These are phyloP conservation scores for Colletotrichum nymphaeae DNA, from an alignment of 2,329 filamentous ascomycete genomes.

Conservation along the genomic window DNA sequence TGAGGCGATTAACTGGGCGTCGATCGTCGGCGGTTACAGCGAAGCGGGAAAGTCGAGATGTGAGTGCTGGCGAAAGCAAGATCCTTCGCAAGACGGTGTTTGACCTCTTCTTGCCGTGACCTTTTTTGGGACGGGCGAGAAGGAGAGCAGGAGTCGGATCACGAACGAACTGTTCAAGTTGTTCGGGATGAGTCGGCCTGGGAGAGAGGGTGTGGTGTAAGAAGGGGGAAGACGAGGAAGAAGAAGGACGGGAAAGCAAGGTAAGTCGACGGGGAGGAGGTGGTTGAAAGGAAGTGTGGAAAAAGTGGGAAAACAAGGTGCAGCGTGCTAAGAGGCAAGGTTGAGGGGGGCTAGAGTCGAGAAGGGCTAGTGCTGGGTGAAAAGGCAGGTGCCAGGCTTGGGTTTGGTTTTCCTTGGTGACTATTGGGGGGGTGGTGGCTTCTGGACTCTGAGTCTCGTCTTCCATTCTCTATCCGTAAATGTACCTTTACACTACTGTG, in stretches of 20 bases:
- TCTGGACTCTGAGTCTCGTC: neutral
- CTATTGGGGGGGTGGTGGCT: neutral
- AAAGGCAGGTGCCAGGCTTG: slow-evolving; percentile 12
- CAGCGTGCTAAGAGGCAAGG: slow-evolving; percentile 7
- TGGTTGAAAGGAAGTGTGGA: slow-evolving; percentile 31
- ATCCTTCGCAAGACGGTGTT: slow-evolving; percentile 5
- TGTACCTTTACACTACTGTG: too few species aligned
- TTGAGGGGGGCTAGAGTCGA: slow-evolving; percentile 3
- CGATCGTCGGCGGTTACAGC: slow-evolving; percentile 21
- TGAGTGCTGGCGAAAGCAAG: neutral
- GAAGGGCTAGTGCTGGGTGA: slow-evolving; percentile 14
- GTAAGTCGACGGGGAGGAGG: slow-evolving; percentile 21
- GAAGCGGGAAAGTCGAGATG: neutral
- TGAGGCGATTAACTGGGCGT: slow-evolving; percentile 17
- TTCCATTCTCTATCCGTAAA: neutral
- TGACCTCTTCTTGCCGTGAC: slow-evolving; percentile 15
- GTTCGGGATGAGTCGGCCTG: slow-evolving; percentile 27
- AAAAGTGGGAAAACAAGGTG: slow-evolving; percentile 30
- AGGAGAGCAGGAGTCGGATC: neutral
- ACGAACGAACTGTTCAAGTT: neutral
- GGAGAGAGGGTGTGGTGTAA: slow-evolving; percentile 20
- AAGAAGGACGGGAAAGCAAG: slow-evolving; percentile 18
- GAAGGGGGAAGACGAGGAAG: slow-evolving; percentile 32
- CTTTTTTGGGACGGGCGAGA: neutral
- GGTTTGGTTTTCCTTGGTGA: neutral